Percentiles rank a stretch among this genome's conserved stretches.
Conservation (phyloP, 306 rosid species). For the Phaseolus lunatus region DNA sequence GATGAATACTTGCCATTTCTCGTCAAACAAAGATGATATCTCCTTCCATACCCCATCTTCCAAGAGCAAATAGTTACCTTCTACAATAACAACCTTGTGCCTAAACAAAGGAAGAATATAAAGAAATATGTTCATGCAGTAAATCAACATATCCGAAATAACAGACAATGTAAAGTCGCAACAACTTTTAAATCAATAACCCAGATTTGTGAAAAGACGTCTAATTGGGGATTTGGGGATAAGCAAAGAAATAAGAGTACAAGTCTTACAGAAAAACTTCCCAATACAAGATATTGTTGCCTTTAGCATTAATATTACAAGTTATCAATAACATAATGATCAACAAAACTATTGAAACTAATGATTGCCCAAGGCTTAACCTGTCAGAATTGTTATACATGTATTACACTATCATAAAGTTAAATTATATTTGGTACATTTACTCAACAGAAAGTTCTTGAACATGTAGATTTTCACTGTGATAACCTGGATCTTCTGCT, state of each 20-base stretch:
- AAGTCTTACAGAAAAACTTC: constrained; percentile 4
- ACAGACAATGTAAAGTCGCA: constrained; percentile 19
- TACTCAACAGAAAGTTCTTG: constrained; percentile 10
- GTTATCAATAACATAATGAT: background rate
- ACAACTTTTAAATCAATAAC: constrained; percentile 40
- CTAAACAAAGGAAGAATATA: constrained; percentile 53
- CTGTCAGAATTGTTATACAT: background rate
- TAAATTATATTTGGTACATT: background rate
- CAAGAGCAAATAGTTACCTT: constrained; percentile 83
- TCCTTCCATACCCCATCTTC: constrained; percentile 85
- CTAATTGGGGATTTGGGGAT: constrained; percentile 8
- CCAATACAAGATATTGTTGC: background rate
- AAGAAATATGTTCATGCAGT: constrained; percentile 22
- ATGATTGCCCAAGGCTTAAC: background rate
- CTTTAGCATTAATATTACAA: constrained; percentile 12
- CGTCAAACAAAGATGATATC: constrained; percentile 74
- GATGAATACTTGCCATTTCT: constrained; percentile 71
- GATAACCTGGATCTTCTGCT: constrained; percentile 9
- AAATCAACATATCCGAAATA: constrained; percentile 26
- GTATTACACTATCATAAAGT: constrained; percentile 18
- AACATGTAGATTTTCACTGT: background rate
- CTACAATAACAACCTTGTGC: constrained; percentile 80
- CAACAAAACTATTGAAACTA: background rate
- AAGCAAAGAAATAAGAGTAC: constrained; percentile 15
- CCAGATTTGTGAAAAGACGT: constrained; percentile 9